Evolutionary conservation across 2,329 filamentous ascomycete species (phyloP).

Genomic region (Fusarium irregulare): DNA sequence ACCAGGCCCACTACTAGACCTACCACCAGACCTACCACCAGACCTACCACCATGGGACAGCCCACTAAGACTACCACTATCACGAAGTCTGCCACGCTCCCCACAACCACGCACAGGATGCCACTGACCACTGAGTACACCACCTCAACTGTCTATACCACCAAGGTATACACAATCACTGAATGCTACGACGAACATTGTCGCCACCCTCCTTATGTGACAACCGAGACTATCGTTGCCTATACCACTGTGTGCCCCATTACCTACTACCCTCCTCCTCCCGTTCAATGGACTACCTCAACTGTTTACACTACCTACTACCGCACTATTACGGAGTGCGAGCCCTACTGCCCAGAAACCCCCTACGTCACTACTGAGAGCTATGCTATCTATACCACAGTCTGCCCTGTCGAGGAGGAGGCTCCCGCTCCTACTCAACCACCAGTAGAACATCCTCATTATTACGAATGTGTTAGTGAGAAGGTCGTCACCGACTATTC

Average conservation of each 20-base stretch:
- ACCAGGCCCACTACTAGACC: not conserved
- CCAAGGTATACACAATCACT: conserved; percentile 18
- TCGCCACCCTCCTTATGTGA: conserved; percentile 6
- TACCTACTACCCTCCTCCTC: not conserved
- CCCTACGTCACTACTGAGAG: conserved; percentile 9
- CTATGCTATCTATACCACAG: conserved; percentile 28
- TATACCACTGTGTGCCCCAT: conserved; percentile 21
- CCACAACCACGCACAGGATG: not conserved
- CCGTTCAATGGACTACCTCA: conserved; percentile 10
- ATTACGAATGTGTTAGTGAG: not conserved
- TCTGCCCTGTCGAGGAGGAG: conserved; percentile 16
- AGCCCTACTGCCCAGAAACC: not conserved
- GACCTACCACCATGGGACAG: not conserved
- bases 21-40: not conserved
- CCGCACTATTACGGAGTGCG: conserved; percentile 33
- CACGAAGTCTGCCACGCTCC: not conserved
- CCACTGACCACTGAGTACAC: not conserved
- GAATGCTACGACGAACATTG: conserved; percentile 10
- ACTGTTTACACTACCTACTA: conserved; percentile 32
- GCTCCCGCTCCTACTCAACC: not conserved
- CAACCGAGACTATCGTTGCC: conserved; percentile 17
- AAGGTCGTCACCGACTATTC: conserved; percentile 20
- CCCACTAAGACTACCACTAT: not conserved
- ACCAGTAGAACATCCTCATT: not conserved
- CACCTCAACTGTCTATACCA: conserved; percentile 23